Base-by-base conservation (phyloP, 495 filamentous ascomycete genomes). In the Pseudomonodictys pantanalensis region DNA sequence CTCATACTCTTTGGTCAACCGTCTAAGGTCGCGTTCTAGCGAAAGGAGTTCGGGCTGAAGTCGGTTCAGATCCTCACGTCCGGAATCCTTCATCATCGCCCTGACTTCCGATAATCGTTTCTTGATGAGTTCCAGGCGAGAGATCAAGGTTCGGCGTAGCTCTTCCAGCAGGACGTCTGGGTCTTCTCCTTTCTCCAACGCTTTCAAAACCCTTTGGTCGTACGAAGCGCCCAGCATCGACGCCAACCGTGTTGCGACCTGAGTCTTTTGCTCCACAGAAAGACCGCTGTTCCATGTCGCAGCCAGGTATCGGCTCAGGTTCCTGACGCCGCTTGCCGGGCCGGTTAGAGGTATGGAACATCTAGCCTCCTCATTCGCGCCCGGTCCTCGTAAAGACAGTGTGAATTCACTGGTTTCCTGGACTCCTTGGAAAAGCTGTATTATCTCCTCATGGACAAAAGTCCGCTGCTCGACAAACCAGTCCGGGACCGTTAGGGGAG, bases 381-480 rank as follows among this genome's bases (percentile, higher is more conserved):
- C 24, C 23, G n/a, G 52, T 42, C 59, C n/a, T 28, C 17, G 51
- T 17, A 64, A 9, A 5, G 44, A 56, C 18, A 64, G 7, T 1
- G 59, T 26, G 26, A 42, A 56, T 1, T 44, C 15, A 1, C 46
- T 56, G 10, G 18, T 18, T 17, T 12, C 4, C 15, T 15, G 42
- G 18, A 12, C 53, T 11, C 55, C 22, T 6, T 44, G 24, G 32
- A 18, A 15, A 25, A 15, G 32, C 22, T 11, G n/a, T 20, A 15
- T 29, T 2, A 57, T 9, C 52, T 72, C 64, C 46, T 73, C 70
- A 11, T 48, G 33, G 17, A 77, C 52, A 2, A 39, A 53, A 2
- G 78, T 70, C 62, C 75, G 75, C 10, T 61, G 25, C 33, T 66
- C 61, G 12, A 76, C 41, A 39, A 79, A 78, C 75, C 76, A 77